Evolutionary conservation across 768 basidiomycete species (phyloP).

Genomic region (Coprinopsis cinerea): DNA sequence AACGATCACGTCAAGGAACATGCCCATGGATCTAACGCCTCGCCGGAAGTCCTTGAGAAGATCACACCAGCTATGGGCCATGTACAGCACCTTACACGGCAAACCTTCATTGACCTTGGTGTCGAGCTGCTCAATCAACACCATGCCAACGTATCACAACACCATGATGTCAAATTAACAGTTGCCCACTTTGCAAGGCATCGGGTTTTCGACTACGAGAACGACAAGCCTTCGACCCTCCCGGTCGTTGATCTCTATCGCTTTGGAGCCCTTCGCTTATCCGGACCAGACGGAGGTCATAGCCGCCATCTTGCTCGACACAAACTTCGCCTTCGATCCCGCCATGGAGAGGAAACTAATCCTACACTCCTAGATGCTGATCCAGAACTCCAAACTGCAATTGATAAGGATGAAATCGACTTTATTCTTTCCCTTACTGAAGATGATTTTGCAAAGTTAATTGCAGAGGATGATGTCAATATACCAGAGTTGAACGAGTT

Average conservation of each 20-base stretch:
- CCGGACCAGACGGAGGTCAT: conserved; percentile 10
- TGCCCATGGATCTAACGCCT: conserved; percentile 18
- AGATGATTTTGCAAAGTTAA: too few relatives aligned
- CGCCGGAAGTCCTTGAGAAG: conserved; percentile 16
- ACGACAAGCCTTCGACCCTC: conserved; percentile 1
- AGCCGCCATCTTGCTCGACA: conserved; percentile 12
- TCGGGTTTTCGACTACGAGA: conserved; percentile 6
- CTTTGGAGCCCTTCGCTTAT: not conserved
- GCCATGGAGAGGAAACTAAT: conserved; percentile 2
- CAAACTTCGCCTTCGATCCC: conserved; percentile 3
- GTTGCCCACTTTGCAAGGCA: conserved; percentile 9
- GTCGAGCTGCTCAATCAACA: conserved; percentile 15
- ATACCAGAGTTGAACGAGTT: too few relatives aligned
- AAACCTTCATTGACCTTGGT: conserved; percentile 15
- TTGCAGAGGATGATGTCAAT: too few relatives aligned
- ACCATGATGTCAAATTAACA: conserved; percentile 17
- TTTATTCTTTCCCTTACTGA: too few relatives aligned
- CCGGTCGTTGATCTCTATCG: conserved; percentile 8
- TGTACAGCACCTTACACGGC: conserved; percentile 13
- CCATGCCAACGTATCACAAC: conserved; percentile 17
- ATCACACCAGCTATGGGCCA: conserved; percentile 20
- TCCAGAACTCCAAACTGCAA: conserved; percentile 1
- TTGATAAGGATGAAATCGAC: conserved; percentile 14
- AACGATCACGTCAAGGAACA: conserved; percentile 19
- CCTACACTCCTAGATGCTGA: not conserved